Conservation (phyloP, 495 filamentous ascomycete species). For the Melanomma pulvis-pyrius region DNA sequence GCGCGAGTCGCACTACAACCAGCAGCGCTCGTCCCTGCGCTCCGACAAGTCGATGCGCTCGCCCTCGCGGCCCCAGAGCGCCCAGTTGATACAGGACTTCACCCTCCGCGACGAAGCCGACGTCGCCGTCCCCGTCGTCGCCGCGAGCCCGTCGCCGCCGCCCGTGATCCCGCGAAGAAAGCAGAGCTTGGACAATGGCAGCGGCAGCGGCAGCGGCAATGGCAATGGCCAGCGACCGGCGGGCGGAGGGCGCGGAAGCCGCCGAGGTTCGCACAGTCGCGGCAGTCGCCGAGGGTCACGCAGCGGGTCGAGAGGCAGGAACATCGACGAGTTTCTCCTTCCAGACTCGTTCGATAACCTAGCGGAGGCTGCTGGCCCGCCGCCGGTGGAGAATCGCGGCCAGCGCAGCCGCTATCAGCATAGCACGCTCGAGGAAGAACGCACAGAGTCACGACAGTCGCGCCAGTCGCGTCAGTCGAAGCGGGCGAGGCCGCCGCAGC, state of each 20-base stretch:
- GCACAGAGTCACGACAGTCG: neutral
- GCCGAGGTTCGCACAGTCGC: neutral
- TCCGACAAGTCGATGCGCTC: slow-evolving; percentile 21
- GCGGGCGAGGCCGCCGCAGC: neutral
- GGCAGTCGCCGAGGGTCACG: neutral
- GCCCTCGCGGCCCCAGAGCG: slow-evolving; percentile 17
- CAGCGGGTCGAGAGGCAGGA: slow-evolving; percentile 16
- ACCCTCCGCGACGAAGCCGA: slow-evolving; percentile 16
- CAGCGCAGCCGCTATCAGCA: slow-evolving; percentile 13
- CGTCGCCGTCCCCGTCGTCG: neutral
- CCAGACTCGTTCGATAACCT: slow-evolving; percentile 32
- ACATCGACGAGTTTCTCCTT: slow-evolving; percentile 24
- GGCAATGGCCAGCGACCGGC: neutral
- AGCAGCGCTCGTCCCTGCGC: slow-evolving; percentile 35
- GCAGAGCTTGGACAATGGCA: slow-evolving; percentile 4
- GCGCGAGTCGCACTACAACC: slow-evolving; percentile 33
- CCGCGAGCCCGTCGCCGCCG: slow-evolving; percentile 5
- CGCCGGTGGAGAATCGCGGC: slow-evolving; percentile 30
- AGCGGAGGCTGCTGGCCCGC: slow-evolving; percentile 26
- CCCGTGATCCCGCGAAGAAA: slow-evolving; percentile 12
- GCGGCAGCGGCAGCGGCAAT: neutral
- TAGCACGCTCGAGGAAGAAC: slow-evolving; percentile 23
- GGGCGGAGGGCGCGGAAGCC: neutral
- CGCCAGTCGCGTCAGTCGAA: neutral
- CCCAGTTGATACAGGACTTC: slow-evolving; percentile 23